These are phyloP conservation scores for Oryza coarctata DNA, from an alignment of 176 grass and related monocot species.

Conservation along the genomic window DNA sequence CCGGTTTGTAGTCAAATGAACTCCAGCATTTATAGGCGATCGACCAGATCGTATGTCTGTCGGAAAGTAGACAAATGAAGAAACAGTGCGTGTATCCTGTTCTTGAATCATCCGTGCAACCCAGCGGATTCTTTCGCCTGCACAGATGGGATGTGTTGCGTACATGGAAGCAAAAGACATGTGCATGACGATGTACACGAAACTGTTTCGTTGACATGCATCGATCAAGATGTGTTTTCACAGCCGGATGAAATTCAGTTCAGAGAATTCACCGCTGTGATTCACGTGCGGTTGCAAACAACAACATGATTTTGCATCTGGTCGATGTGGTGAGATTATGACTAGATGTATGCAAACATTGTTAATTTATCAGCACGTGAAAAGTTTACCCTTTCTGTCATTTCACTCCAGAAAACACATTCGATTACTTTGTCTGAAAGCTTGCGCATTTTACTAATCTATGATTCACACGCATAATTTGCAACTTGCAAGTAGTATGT, in stretches of 20 bases:
- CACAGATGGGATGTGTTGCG: not conserved
- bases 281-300: not conserved
- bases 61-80: not conserved
- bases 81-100: not conserved
- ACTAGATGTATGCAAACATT: not conserved
- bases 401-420: not conserved
- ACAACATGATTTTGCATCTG: not conserved
- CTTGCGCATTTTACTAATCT: not conserved
- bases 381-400: not conserved
- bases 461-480: no score
- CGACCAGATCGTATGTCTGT: not conserved
- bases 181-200: not conserved
- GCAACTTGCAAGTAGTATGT: no score
- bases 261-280: not conserved
- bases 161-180: not conserved
- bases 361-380: not conserved
- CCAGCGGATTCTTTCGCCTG: not conserved
- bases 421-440: not conserved
- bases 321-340: no score
- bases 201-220: not conserved
- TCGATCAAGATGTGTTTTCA: not conserved
- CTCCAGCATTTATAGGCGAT: not conserved
- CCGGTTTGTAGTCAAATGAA: not conserved
- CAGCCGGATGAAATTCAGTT: not conserved
- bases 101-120: not conserved